Conservation (phyloP, 2,329 filamentous ascomycete species). For the Fusarium nanum region DNA sequence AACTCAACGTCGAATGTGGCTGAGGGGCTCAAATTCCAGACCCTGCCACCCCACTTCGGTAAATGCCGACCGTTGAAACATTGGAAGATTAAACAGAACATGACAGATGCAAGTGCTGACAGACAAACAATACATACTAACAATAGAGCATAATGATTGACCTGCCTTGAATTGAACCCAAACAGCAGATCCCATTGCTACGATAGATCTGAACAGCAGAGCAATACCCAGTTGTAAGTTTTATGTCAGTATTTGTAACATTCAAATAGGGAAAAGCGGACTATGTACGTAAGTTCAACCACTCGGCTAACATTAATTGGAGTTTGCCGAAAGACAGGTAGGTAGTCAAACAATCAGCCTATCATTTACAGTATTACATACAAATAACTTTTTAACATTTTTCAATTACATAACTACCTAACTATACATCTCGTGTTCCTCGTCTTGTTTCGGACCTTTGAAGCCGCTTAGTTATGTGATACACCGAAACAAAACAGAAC, state of each 20-base stretch:
- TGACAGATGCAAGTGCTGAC: background rate
- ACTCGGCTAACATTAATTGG: background rate
- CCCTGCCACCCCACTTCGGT: constrained; percentile 27
- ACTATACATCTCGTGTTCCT: background rate
- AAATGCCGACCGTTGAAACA: constrained; percentile 39
- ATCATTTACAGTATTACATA: background rate
- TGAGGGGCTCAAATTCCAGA: constrained; percentile 39
- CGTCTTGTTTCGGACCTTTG: background rate
- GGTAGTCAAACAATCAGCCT: background rate
- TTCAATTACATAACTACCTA: background rate
- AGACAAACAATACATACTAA: background rate
- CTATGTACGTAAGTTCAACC: background rate
- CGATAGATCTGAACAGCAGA: background rate
- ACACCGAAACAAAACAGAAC: background rate
- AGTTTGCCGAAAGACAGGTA: constrained; percentile 1
- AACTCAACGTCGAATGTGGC: constrained; percentile 31
- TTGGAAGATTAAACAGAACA: background rate
- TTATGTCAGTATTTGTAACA: background rate
- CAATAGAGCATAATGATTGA: background rate
- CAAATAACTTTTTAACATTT: background rate
- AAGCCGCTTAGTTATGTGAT: background rate
- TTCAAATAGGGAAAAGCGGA: background rate
- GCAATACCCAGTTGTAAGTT: background rate
- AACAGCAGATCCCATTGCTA: background rate
- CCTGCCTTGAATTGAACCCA: background rate